Conservation (phyloP, 2,329 filamentous ascomycete species). For the Fusarium humuli region DNA sequence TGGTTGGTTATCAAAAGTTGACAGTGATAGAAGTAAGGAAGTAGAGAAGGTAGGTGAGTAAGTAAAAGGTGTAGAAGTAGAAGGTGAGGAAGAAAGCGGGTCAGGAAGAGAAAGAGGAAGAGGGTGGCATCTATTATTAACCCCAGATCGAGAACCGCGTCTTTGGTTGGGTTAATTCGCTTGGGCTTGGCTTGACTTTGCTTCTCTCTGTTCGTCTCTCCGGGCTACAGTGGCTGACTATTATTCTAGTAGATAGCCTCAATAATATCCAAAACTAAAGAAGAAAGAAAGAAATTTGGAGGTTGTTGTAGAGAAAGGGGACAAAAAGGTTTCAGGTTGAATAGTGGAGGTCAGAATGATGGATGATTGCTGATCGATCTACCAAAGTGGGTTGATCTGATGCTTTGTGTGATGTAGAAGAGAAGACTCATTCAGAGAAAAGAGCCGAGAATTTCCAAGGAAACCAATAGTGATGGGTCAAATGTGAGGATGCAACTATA, state of each 20-base stretch:
- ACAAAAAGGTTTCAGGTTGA: constrained; percentile 8
- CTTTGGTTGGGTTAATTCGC: constrained; percentile 13
- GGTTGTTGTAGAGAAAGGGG: not conserved
- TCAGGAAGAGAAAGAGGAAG: constrained; percentile 31
- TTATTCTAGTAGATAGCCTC: not conserved
- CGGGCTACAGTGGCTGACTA: not conserved
- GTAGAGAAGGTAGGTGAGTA: not conserved
- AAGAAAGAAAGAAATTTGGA: not conserved
- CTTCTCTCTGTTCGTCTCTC: not conserved
- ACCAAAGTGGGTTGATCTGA: constrained; percentile 17
- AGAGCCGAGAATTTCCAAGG: not conserved
- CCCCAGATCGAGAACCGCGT: constrained; percentile 27
- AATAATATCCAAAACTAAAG: not conserved
- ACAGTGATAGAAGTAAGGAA: constrained; percentile 5
- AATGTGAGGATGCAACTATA: not conserved
- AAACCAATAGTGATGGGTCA: not conserved
- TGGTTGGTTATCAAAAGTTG: not conserved
- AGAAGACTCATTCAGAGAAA: not conserved
- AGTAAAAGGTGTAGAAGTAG: constrained; percentile 25
- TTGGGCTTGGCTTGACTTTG: constrained; percentile 5
- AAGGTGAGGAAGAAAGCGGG: constrained; percentile 35
- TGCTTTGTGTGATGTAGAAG: constrained; percentile 13
- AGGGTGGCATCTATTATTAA: constrained; percentile 39
- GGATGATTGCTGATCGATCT: constrained; percentile 9
- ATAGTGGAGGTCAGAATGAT: not conserved